A percentile compares a stretch with the other conserved stretches of the same genome.
phyloP scores from a whole-genome alignment of 2,329 filamentous ascomycete genomes.

The Aspergillus uvarum region DNA sequence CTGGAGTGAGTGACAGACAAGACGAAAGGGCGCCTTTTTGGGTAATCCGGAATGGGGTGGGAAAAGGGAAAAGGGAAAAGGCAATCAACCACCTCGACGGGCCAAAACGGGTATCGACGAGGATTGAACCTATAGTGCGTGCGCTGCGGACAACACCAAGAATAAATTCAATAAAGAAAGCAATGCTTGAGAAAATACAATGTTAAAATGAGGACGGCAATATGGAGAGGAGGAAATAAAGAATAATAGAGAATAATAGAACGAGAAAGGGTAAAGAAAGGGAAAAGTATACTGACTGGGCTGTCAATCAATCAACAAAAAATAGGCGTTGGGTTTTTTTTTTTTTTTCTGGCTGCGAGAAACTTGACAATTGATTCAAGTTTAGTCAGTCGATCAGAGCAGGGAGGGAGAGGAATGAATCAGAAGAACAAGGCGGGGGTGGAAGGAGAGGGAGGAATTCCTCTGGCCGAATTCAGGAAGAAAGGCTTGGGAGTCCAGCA shows the following conservation, averaged over 20 bases:
- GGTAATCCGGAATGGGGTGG: slow-evolving; percentile 24
- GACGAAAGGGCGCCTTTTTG: not conserved
- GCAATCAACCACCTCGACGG: slow-evolving; percentile 18
- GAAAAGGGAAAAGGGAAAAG: slow-evolving; percentile 18
- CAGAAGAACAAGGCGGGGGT: slow-evolving; percentile 2
- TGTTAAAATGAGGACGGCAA: slow-evolving; percentile 25
- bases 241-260: slow-evolving; percentile 13
- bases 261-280: slow-evolving; percentile 10
- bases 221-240: slow-evolving; percentile 15
- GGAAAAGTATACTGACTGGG: slow-evolving; percentile 6
- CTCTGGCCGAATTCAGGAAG: slow-evolving; percentile 8
- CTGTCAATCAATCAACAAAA: slow-evolving; percentile 7
- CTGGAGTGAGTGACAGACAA: not conserved
- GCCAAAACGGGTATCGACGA: slow-evolving; percentile 23
- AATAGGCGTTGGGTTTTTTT: slow-evolving; percentile 1
- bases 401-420: slow-evolving; percentile 7
- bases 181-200: slow-evolving; percentile 8
- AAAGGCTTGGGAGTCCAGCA: not conserved
- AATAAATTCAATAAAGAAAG: not conserved
- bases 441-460: slow-evolving; percentile 5
- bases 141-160: not conserved
- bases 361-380: not conserved
- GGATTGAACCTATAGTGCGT: not conserved
- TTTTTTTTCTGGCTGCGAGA: not conserved
- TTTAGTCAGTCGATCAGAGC: not conserved